Percentiles rank a stretch among this genome's conserved stretches.
Conservation (phyloP, 1,139 yeast species). For the Diutina ranongensis region DNA sequence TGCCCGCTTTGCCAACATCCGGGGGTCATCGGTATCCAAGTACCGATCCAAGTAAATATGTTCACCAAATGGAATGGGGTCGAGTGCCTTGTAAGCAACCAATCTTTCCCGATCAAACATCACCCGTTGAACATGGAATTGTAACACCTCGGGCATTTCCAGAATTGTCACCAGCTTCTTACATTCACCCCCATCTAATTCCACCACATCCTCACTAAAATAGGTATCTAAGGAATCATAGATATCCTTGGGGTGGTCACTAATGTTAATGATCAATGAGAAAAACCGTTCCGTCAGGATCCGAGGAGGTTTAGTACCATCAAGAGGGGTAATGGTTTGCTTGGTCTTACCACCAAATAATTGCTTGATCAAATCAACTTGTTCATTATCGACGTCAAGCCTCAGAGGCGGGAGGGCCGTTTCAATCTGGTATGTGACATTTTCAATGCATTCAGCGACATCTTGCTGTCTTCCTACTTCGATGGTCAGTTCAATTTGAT, state of each 20-base stretch:
- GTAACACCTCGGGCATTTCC: conserved; percentile 69
- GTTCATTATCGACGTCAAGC: conserved; percentile 70
- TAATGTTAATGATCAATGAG: conserved; percentile 71
- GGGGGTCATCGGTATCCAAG: conserved; percentile 57
- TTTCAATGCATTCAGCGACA: conserved; percentile 93
- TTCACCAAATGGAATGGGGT: conserved; percentile 73
- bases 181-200: conserved; percentile 61
- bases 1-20: conserved; percentile 38
- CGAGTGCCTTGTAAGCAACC: conserved; percentile 71
- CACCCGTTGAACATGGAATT: conserved; percentile 88
- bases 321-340: conserved; percentile 29
- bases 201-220: conserved; percentile 64
- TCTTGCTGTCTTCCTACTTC: conserved; percentile 92
- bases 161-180: conserved; percentile 64
- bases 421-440: conserved; percentile 84
- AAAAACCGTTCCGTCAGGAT: conserved; percentile 67
- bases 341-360: conserved; percentile 64
- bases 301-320: conserved; percentile 31
- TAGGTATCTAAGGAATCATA: conserved; percentile 85
- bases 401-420: conserved; percentile 69
- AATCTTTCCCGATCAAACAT: conserved; percentile 68
- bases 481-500: conserved; percentile 59
- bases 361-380: conserved; percentile 63
- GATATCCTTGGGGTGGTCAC: conserved; percentile 78
- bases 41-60: conserved; percentile 79